Base-by-base conservation (phyloP, 805 yeast species). In the Candida qinlingensis region DNA sequence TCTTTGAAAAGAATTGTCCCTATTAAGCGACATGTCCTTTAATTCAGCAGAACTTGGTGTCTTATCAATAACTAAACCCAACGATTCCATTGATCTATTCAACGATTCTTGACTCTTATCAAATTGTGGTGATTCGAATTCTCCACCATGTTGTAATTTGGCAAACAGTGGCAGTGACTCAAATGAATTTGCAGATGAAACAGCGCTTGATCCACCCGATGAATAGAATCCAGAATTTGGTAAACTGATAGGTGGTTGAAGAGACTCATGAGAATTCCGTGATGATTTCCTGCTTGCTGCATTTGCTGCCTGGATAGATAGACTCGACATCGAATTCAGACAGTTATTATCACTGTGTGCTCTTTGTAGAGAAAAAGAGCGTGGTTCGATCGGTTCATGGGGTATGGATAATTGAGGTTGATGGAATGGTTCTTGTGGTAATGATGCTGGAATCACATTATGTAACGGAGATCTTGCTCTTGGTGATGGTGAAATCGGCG, bases 101-200 rank as follows among this genome's bases (percentile, higher is more conserved):
- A 38, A 33, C 28, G 42, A 44, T 39, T 39, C 34, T 31, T 11
- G 8, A 11, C 34, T 31, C 19, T 13, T 10, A 12, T 36, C 19
- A 36, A n/a, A n/a, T 7, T 8, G 9, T 12, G 38, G 38, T 36
- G 38, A 36, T 7, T 36, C 38, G 11, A 36, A n/a, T 7, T 36
- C 38, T 5, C 33, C 8, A 13, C 33, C 8, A 13, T 34, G 11
- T 4, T 45, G 50, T 8, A 52, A 29, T 30, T 54, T 55, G 5
- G 55, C 50, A 38, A 48, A 51, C 5, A 54, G 44, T 19, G 57
- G 58, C 5, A 57, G 48, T 4, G 48, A 45, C 25, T 57, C 61
- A 29, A 51, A 37, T 1, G 60, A 56, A 12, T 54, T 48, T 1
- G 37, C 36, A 0, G 64, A 60, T 7, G 61, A 54, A 1, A 48